These are phyloP conservation scores for Silene conica DNA, from an alignment of 148 eudicot species.

Conservation along the genomic window DNA sequence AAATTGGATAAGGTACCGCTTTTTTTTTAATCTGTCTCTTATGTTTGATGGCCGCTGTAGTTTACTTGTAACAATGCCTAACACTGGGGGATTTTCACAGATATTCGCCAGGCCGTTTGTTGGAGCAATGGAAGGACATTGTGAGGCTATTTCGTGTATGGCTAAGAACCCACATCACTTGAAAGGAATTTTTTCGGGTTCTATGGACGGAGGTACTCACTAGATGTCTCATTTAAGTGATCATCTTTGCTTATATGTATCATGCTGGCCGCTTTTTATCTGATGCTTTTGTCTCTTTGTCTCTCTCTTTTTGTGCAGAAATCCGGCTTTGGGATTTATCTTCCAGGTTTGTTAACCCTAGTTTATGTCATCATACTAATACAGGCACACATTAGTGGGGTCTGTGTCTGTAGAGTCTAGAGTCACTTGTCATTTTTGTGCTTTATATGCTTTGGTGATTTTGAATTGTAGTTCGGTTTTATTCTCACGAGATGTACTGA, in stretches of 20 bases:
- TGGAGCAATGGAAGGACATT: conserved; percentile 91
- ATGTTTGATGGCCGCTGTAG: conserved; percentile 1
- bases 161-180: conserved; percentile 79
- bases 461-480: too few species aligned
- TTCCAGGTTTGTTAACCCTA: conserved; percentile 47
- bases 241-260: too few species aligned
- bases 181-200: conserved; percentile 85
- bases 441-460: background rate
- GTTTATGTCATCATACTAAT: background rate
- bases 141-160: conserved; percentile 80
- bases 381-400: background rate
- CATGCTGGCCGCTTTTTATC: background rate
- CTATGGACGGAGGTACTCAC: conserved; percentile 99
- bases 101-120: conserved; percentile 86
- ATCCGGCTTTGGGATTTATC: conserved; percentile 97
- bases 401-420: background rate
- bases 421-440: background rate
- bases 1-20: conserved; percentile 75
- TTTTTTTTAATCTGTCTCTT: background rate
- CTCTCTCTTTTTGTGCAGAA: conserved; percentile 48
- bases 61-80: background rate
- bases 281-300: background rate
- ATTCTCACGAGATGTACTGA: too few species aligned
- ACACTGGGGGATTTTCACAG: conserved; percentile 28
- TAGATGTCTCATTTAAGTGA: too few species aligned